Conservation (phyloP, 306 rosid genomes). For the Malus fusca region DNA sequence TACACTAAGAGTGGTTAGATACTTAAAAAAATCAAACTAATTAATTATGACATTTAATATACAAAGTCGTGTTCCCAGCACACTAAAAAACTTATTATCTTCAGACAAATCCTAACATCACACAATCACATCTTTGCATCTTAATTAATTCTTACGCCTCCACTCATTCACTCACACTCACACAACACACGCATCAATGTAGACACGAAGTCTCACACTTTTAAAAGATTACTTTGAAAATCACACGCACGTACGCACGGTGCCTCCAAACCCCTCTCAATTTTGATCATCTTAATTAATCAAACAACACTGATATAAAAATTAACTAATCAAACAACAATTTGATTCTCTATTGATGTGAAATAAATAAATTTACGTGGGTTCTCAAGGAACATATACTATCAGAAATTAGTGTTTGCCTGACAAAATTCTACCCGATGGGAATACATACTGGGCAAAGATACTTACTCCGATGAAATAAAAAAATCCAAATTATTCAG, state of each 20-base stretch:
- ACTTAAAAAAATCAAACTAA: no score
- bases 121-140: not conserved
- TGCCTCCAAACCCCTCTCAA: no score
- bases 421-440: no score
- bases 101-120: not conserved
- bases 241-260: no score
- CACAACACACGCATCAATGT: not conserved
- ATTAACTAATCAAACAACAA: not conserved
- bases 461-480: no score
- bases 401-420: no score
- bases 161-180: not conserved
- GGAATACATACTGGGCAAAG: no score
- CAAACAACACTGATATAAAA: not conserved
- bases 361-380: not conserved
- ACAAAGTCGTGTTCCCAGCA: no score
- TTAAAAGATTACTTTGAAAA: not conserved
- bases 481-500: no score
- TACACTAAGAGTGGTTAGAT: no score
- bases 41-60: no score
- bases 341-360: conserved; percentile 1
- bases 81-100: not conserved
- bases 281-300: no score
- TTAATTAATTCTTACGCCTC: not conserved
- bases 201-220: not conserved
- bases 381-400: not conserved